phyloP scores from a whole-genome alignment of 805 yeast genomes.

The Candida yuanshanica region DNA sequence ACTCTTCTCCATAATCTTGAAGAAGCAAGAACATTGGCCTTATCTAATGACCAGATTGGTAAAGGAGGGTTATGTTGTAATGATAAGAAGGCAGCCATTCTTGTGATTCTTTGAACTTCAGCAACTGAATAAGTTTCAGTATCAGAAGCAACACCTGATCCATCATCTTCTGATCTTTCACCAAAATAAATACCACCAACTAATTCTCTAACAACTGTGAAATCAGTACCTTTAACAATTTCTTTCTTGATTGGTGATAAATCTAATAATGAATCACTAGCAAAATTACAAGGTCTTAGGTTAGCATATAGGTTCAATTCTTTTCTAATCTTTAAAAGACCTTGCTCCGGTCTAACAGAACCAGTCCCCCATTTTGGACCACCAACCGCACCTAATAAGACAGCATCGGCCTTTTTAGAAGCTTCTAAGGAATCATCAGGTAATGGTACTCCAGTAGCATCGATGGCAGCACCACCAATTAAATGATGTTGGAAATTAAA shows the following conservation, averaged over 20 bases:
- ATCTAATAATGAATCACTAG: constrained; percentile 73
- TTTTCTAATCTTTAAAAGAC: constrained; percentile 88
- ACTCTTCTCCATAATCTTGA: constrained; percentile 96
- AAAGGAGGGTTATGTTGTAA: constrained; percentile 89
- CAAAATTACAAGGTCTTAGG: constrained; percentile 94
- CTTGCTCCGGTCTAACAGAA: constrained; percentile 94
- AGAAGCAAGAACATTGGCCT: constrained; percentile 95
- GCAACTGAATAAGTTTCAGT: constrained; percentile 88
- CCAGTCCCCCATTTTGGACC: constrained; percentile 99
- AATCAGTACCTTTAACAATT: constrained; percentile 84
- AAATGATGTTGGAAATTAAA: constrained; percentile 79
- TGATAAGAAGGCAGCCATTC: constrained; percentile 98
- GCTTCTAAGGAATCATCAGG: constrained; percentile 81
- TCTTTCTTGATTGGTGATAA: constrained; percentile 86
- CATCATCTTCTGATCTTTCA: constrained; percentile 88
- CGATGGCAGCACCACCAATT: constrained; percentile 98
- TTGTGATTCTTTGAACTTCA: constrained; percentile 91
- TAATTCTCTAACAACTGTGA: constrained; percentile 90
- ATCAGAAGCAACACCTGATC: constrained; percentile 83
- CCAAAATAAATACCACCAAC: constrained; percentile 99
- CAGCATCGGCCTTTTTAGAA: constrained; percentile 86
- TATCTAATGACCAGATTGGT: constrained; percentile 94
- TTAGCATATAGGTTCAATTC: constrained; percentile 93
- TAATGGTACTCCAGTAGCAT: constrained; percentile 89
- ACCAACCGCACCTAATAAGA: constrained; percentile 96